These are phyloP conservation scores for Pulveroboletus frians DNA, from an alignment of 768 basidiomycete genomes.

Conservation along the genomic window DNA sequence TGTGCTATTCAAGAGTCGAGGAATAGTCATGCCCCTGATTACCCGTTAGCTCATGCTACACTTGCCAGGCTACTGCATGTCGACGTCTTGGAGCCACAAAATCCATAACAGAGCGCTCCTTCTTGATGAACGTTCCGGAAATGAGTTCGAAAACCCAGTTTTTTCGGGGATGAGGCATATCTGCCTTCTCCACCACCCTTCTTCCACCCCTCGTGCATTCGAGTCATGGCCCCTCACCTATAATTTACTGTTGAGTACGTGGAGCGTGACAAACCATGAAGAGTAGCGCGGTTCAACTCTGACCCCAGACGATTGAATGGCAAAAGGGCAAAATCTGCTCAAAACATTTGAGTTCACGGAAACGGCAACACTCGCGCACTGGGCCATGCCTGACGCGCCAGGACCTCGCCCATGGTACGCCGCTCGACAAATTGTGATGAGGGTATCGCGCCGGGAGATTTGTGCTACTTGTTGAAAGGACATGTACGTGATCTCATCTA, in stretches of 20 bases:
- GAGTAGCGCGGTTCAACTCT: background rate
- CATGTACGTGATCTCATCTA: conserved; percentile 35
- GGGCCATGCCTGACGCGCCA: conserved; percentile 11
- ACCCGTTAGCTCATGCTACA: background rate
- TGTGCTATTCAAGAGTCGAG: background rate
- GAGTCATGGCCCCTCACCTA: conserved; percentile 9
- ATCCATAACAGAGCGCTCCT: background rate
- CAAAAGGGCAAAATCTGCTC: conserved; percentile 21
- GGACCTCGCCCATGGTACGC: background rate
- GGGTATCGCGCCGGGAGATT: background rate
- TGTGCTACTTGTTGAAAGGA: conserved; percentile 4
- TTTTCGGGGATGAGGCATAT: conserved; percentile 17
- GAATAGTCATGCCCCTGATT: background rate
- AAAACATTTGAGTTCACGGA: conserved; percentile 12
- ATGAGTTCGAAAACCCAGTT: conserved; percentile 1
- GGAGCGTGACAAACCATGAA: background rate
- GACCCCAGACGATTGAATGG: conserved; percentile 11
- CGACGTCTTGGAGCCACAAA: background rate
- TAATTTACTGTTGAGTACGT: background rate
- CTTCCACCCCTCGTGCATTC: background rate
- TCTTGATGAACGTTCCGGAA: conserved; percentile 4
- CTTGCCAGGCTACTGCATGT: conserved; percentile 1
- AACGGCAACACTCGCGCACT: background rate
- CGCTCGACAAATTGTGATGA: conserved; percentile 1
- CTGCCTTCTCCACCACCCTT: conserved; percentile 4